Conservation (phyloP, 2,329 filamentous ascomycete species). For the Neoscytalidium dimidiatum region DNA sequence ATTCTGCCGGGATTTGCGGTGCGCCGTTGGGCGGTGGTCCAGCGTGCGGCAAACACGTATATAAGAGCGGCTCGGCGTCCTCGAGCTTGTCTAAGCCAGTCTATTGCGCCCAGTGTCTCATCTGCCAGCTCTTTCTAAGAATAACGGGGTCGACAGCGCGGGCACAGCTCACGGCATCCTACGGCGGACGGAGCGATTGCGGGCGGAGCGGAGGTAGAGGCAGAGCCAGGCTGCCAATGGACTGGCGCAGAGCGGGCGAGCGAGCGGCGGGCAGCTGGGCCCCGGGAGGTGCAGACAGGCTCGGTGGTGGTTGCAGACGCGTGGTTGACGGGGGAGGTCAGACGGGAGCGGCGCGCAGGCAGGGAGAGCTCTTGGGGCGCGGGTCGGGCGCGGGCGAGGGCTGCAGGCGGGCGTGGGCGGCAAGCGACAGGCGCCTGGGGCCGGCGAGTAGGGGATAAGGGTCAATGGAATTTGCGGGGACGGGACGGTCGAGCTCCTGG, state of each 20-base stretch:
- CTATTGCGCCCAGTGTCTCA: neutral
- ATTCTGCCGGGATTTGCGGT: neutral
- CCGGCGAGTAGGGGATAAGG: slow-evolving; percentile 15
- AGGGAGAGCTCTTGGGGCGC: too few relatives aligned
- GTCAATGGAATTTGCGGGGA: slow-evolving; percentile 19
- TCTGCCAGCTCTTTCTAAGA: slow-evolving; percentile 18
- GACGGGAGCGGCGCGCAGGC: neutral
- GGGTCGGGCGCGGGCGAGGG: neutral
- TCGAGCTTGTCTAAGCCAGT: neutral
- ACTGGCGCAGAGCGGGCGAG: neutral
- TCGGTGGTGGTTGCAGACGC: neutral
- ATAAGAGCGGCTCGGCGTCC: slow-evolving; percentile 2
- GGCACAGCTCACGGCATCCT: slow-evolving; percentile 17
- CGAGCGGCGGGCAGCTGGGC: neutral
- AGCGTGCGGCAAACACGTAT: slow-evolving; percentile 7
- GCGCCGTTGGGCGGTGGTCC: neutral
- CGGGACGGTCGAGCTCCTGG: slow-evolving; percentile 14
- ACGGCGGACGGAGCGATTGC: neutral
- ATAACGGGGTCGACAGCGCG: neutral
- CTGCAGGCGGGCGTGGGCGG: neutral
- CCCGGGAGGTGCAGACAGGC: neutral
- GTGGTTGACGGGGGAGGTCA: neutral
- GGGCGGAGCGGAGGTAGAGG: neutral
- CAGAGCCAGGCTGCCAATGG: neutral
- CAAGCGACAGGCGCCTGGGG: neutral